Evolutionary conservation across 2,329 filamentous ascomycete genomes (phyloP).

Genomic region (Trichoderma sp.): DNA sequence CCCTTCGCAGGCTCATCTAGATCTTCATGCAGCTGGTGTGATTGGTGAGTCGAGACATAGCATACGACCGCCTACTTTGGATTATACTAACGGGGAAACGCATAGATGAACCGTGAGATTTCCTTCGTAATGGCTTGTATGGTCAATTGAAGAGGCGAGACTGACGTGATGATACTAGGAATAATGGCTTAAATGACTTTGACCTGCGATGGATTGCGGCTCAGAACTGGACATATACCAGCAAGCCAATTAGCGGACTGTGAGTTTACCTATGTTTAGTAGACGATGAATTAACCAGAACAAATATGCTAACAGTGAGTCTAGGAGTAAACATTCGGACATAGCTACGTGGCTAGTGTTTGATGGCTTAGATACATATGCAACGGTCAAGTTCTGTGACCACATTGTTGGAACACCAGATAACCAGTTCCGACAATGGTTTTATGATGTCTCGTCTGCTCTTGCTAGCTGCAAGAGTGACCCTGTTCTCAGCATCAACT

Average conservation of each 20-base stretch:
- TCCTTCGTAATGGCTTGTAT: background rate
- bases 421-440: slow-evolving; percentile 62
- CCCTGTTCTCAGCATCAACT: slow-evolving; percentile 23
- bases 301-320: slow-evolving; percentile 14
- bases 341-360: slow-evolving; percentile 55
- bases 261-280: slow-evolving; percentile 25
- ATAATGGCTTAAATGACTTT: slow-evolving; percentile 58
- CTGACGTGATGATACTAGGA: slow-evolving; percentile 29
- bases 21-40: slow-evolving; percentile 50
- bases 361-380: slow-evolving; percentile 61
- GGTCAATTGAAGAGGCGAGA: background rate
- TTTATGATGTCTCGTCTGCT: slow-evolving; percentile 52
- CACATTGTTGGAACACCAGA: slow-evolving; percentile 53
- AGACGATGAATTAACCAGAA: background rate
- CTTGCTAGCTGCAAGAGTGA: slow-evolving; percentile 28
- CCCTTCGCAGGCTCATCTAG: slow-evolving; percentile 58
- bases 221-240: slow-evolving; percentile 59
- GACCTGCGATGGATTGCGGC: slow-evolving; percentile 54
- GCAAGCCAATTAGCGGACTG: slow-evolving; percentile 40
- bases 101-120: slow-evolving; percentile 34
- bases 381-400: slow-evolving; percentile 54
- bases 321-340: slow-evolving; percentile 24
- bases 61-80: background rate
- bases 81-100: background rate
- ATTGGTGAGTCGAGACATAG: slow-evolving; percentile 37